These are phyloP conservation scores for Mycena epipterygia DNA, from an alignment of 768 basidiomycete genomes.

Conservation along the genomic window DNA sequence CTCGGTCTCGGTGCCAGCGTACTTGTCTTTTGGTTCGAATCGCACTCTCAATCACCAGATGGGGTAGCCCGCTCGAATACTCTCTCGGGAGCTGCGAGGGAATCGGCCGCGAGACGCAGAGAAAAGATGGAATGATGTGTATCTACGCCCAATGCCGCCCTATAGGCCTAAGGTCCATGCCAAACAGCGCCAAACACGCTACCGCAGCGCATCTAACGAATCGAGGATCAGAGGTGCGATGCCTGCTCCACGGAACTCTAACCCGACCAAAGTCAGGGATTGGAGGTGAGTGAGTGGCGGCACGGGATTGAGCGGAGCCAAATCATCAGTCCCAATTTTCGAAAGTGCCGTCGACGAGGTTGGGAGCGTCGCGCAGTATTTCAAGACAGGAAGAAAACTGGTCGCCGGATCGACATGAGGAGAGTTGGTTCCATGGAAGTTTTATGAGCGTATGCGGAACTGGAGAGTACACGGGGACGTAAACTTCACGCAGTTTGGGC, in stretches of 20 bases:
- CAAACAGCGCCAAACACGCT: slow-evolving; percentile 1
- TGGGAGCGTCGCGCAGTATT: background rate
- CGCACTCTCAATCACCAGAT: slow-evolving; percentile 10
- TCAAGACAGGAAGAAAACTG: background rate
- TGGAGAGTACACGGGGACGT: background rate
- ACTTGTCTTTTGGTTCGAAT: background rate
- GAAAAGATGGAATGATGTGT: background rate
- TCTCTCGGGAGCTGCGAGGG: background rate
- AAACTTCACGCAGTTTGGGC: slow-evolving; percentile 1
- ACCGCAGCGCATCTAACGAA: background rate
- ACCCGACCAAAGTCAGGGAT: background rate
- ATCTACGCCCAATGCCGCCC: background rate
- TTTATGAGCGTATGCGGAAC: too few relatives aligned
- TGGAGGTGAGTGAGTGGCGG: background rate
- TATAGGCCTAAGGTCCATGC: background rate
- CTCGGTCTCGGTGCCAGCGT: slow-evolving; percentile 7
- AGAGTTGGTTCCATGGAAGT: slow-evolving; percentile 7
- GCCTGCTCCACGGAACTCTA: background rate
- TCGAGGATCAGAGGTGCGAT: background rate
- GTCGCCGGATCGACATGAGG: background rate
- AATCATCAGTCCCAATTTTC: background rate
- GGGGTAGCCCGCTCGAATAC: background rate
- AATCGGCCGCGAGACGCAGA: background rate
- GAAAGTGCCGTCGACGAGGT: background rate
- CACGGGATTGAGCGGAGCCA: background rate